A percentile compares a stretch with the other conserved stretches of the same genome.
Conservation (phyloP, 1,284 basidiomycete genomes). For the Tylopilus sp. region DNA sequence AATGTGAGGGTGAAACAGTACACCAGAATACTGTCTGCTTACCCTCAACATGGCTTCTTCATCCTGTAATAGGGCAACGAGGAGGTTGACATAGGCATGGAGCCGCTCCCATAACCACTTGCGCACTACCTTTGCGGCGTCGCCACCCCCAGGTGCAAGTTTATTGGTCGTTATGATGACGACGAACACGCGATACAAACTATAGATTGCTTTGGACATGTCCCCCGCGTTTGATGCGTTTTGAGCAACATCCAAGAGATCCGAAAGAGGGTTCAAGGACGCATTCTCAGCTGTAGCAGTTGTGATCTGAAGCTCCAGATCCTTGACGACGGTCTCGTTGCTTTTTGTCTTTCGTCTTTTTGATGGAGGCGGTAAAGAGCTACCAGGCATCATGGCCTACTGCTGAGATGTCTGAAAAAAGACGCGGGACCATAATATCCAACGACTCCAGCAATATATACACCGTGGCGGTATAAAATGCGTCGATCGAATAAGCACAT, state of each 20-base stretch:
- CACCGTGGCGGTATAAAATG: no score
- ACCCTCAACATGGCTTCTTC: conserved; percentile 62
- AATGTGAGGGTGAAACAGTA: conserved; percentile 4
- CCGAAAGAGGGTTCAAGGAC: conserved; percentile 76
- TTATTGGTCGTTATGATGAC: conserved; percentile 57
- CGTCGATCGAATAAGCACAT: no score
- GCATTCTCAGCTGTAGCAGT: conserved; percentile 46
- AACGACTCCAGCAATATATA: no score
- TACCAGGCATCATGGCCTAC: conserved; percentile 29
- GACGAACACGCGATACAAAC: conserved; percentile 77
- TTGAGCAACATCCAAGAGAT: conserved; percentile 61
- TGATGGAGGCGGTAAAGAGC: conserved; percentile 50
- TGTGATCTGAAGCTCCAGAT: conserved; percentile 50
- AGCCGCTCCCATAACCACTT: conserved; percentile 72
- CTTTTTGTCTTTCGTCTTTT: conserved; percentile 51
- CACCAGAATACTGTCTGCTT: conserved; percentile 21
- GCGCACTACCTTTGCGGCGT: conserved; percentile 62
- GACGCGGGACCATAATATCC: not conserved
- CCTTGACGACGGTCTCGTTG: conserved; percentile 35
- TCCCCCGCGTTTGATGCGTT: conserved; percentile 45
- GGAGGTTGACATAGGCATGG: conserved; percentile 59
- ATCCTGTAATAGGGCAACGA: conserved; percentile 69
- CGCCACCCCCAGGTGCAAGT: conserved; percentile 45
- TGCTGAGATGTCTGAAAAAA: not conserved
- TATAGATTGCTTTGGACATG: conserved; percentile 74